Base-by-base conservation (phyloP, 495 filamentous ascomycete genomes). In the Aspergillus sparsus region DNA sequence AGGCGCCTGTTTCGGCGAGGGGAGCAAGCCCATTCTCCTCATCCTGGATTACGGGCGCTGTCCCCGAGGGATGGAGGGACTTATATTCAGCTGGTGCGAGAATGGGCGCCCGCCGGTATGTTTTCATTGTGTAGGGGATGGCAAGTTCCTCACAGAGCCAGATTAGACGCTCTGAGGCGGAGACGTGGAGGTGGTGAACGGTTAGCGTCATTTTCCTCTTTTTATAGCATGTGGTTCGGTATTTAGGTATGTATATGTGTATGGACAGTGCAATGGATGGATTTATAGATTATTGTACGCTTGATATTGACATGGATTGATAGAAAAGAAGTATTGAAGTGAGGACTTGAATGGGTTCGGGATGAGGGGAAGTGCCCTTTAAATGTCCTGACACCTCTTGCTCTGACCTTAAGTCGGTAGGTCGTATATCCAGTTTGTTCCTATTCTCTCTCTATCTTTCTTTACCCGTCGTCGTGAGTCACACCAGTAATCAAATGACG, bases 71-170 rank as follows among this genome's bases (percentile, higher is more conserved):
- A 55, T 85, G 72, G 7, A 84, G 65, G 15, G 71, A 67, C 57
- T 77, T 74, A 66, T 74, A 76, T 16, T 78, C 75, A 3, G 77
- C 71, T 0, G 82, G 82, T 0, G 80, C 71, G 59, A 85, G 62
- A 18, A 81, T 32, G 10, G 80, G 81, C 9, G 62, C 61, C 44
- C 83, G 77, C 13, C 71, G 36, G 72, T 86, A 80, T 42, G 68
- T 64, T 55, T 76, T 77, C 16, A 85, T 71, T 7, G 72, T 64
- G 71, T 86, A 85, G 9, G 69, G 57, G 54, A 87, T 69, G 36
- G 55, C 57, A 32, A 86, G 82, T 64, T 87, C 84, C 70, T 87
- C 83, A 67, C 80, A 83, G 62, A 86, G 80, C 77, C 78, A 87
- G 66, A 79, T 57, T 35, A 85, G 69, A 61, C 83, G 82, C 55